Evolutionary conservation across 371 early-diverging fungal species (phyloP).

Genomic region (Saksenaea oblongispora): DNA sequence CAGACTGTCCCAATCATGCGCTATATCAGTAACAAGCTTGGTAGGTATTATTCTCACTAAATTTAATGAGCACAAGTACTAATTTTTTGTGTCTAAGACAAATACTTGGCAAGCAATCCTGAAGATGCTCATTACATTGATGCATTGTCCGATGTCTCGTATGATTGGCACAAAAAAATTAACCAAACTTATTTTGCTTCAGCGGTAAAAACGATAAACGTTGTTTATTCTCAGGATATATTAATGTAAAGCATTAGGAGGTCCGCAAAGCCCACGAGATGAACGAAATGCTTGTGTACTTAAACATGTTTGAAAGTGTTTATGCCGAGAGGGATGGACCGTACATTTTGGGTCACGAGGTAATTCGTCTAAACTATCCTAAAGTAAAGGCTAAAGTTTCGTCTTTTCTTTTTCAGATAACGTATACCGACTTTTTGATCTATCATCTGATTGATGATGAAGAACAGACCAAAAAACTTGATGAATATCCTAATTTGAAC

Average conservation of each 20-base stretch:
- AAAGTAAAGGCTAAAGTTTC: constrained; percentile 48
- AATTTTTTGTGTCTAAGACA: not conserved
- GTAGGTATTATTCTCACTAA: not conserved
- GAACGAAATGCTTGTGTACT: not conserved
- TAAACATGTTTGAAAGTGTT: constrained; percentile 5
- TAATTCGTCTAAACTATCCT: not conserved
- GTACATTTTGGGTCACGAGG: constrained; percentile 13
- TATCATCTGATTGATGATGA: constrained; percentile 12
- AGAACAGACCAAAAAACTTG: not conserved
- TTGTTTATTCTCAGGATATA: constrained; percentile 21
- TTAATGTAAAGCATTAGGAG: not conserved
- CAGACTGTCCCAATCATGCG: constrained; percentile 8
- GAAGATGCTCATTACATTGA: constrained; percentile 10
- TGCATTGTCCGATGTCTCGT: constrained; percentile 5
- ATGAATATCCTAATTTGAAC: constrained; percentile 10
- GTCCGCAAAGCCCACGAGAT: constrained; percentile 2
- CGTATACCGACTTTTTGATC: constrained; percentile 17
- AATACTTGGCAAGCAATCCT: constrained; percentile 1
- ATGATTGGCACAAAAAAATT: constrained; percentile 36
- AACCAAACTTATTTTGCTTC: constrained; percentile 64
- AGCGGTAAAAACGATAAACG: constrained; percentile 62
- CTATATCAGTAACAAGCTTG: constrained; percentile 6
- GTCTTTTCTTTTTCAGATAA: constrained; percentile 5
- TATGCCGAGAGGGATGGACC: constrained; percentile 14
- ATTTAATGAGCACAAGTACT: not conserved